A percentile compares a stretch with the other conserved stretches of the same genome.
These are phyloP conservation scores for Colletotrichum tamarilloi DNA, from an alignment of 2,329 filamentous ascomycete genomes.

Conservation along the genomic window DNA sequence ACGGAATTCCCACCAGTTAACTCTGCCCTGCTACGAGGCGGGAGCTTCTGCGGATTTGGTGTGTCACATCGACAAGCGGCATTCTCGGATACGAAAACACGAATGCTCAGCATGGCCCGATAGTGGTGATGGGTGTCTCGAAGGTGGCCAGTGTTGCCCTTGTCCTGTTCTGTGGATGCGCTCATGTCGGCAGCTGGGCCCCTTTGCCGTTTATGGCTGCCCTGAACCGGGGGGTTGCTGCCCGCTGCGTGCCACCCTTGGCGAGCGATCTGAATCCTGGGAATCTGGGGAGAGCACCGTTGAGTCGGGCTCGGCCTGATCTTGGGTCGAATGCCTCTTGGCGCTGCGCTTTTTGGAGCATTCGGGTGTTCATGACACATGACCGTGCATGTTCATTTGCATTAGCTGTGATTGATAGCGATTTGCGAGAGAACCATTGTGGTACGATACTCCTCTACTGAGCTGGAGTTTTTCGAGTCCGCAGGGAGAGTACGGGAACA, in stretches of 20 bases:
- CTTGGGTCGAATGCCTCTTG: slow-evolving; percentile 2
- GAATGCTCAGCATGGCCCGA: background rate
- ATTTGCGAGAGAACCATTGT: background rate
- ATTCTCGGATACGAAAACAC: background rate
- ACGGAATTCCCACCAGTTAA: background rate
- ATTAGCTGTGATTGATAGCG: background rate
- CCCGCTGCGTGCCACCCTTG: background rate
- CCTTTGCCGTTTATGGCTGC: background rate
- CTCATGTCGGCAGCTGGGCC: background rate
- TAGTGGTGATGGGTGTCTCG: background rate
- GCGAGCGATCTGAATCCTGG: background rate
- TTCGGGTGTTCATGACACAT: background rate
- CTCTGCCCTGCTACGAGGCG: background rate
- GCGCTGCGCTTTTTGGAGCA: background rate
- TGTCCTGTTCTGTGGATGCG: background rate
- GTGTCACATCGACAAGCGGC: background rate
- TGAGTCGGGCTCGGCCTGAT: slow-evolving; percentile 9
- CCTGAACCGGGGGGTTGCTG: background rate
- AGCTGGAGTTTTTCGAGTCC: background rate
- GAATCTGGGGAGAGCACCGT: slow-evolving; percentile 18
- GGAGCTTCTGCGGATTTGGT: background rate
- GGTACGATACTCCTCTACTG: too few relatives aligned
- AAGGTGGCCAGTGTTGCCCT: background rate
- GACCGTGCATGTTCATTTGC: background rate
- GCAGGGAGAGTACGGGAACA: background rate